phyloP scores from a whole-genome alignment of 2,329 filamentous ascomycete species.

The Aureobasidium sp. region DNA sequence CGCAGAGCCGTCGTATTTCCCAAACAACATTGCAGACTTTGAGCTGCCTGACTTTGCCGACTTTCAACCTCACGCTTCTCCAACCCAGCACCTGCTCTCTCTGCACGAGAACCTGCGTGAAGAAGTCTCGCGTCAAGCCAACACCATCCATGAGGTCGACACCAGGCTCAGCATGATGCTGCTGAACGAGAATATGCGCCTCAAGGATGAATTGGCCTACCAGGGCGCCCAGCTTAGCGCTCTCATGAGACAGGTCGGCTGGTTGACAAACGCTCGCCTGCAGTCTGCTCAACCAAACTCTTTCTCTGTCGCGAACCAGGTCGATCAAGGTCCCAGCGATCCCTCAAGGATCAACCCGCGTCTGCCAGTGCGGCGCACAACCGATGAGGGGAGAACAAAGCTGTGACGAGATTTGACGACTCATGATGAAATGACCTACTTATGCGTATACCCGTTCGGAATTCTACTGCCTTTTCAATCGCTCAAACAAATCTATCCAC shows the following conservation, averaged over 20 bases:
- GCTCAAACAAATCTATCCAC: neutral
- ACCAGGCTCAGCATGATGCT: constrained; percentile 54
- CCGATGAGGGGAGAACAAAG: constrained; percentile 31
- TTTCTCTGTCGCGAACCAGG: constrained; percentile 11
- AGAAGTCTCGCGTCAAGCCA: constrained; percentile 48
- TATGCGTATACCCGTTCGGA: constrained; percentile 3
- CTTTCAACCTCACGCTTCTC: constrained; percentile 33
- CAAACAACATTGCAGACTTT: neutral
- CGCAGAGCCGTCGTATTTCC: neutral
- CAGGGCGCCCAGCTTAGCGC: constrained; percentile 51
- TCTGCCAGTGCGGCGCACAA: constrained; percentile 20
- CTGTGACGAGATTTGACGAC: constrained; percentile 19
- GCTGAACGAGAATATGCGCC: constrained; percentile 53
- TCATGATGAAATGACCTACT: constrained; percentile 8
- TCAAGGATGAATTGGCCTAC: constrained; percentile 55
- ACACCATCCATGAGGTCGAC: constrained; percentile 51
- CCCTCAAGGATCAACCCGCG: constrained; percentile 16
- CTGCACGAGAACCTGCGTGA: constrained; percentile 54
- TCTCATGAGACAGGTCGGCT: constrained; percentile 54
- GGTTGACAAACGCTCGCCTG: constrained; percentile 51
- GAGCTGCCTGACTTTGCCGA: neutral
- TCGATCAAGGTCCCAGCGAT: constrained; percentile 13
- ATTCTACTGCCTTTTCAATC: neutral
- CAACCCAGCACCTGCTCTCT: constrained; percentile 51
- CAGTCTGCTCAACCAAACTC: constrained; percentile 29